Conservation (phyloP, 2,329 filamentous ascomycete species). For the Exophiala dermatitidis region DNA sequence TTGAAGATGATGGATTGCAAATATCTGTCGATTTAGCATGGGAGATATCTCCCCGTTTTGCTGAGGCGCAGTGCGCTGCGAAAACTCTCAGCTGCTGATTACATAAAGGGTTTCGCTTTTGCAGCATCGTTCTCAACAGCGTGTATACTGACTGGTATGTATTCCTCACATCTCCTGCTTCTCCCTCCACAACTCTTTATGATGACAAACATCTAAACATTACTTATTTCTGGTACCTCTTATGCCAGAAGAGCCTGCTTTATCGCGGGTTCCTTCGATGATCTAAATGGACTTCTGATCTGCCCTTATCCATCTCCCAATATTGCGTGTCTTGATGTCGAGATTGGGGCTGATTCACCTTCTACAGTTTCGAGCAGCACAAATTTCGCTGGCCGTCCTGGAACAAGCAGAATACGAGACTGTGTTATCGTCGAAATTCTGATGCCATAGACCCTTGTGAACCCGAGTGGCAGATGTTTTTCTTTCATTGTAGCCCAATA, state of each 20-base stretch:
- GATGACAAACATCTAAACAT: conserved; percentile 60
- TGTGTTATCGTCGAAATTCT: too few relatives aligned
- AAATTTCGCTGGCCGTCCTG: too few relatives aligned
- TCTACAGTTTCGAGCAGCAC: neutral
- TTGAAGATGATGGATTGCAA: too few relatives aligned
- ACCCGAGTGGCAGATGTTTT: too few relatives aligned
- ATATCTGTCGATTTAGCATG: too few relatives aligned
- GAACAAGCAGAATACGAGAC: too few relatives aligned
- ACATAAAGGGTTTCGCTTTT: neutral
- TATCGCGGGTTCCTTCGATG: conserved; percentile 54
- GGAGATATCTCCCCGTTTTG: too few relatives aligned
- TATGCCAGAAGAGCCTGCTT: conserved; percentile 61
- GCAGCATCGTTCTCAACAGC: too few relatives aligned
- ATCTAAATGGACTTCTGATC: conserved; percentile 83
- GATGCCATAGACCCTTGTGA: too few relatives aligned
- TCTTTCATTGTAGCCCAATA: too few relatives aligned
- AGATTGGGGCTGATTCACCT: neutral
- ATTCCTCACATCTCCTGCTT: conserved; percentile 1
- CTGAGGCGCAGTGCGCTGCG: too few relatives aligned
- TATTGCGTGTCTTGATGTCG: neutral
- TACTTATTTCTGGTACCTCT: conserved; percentile 89
- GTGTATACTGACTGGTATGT: conserved; percentile 4
- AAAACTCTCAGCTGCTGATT: neutral
- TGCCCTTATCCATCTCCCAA: neutral
- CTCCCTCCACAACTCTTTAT: conserved; percentile 35